Evolutionary conservation across 1,284 basidiomycete genomes (phyloP).

Genomic region (Sporisorium graminicola): DNA sequence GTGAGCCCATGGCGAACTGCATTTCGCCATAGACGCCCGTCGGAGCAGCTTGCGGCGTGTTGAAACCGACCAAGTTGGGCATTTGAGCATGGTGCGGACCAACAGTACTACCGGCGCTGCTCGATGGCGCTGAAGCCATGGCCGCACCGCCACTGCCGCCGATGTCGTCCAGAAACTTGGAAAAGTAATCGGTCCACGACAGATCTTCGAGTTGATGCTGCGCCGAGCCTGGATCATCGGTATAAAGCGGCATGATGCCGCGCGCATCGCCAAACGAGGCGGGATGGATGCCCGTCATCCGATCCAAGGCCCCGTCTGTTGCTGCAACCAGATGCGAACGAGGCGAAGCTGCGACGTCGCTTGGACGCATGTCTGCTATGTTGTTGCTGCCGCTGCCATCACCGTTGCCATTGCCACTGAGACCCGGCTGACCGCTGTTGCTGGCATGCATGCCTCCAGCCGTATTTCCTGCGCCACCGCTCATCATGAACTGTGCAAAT

Average conservation of each 20-base stretch:
- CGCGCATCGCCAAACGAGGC: conserved; percentile 49
- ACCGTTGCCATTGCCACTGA: conserved; percentile 1
- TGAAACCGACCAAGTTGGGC: conserved; percentile 6
- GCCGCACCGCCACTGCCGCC: conserved; percentile 22
- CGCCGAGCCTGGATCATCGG: conserved; percentile 37
- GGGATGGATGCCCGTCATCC: conserved; percentile 20
- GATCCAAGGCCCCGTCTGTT: conserved; percentile 5
- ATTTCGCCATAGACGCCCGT: conserved; percentile 21
- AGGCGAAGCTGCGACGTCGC: conserved; percentile 13
- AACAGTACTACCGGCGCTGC: conserved; percentile 9
- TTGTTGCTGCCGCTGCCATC: background rate
- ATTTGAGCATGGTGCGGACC: conserved; percentile 14
- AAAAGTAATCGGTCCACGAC: conserved; percentile 55
- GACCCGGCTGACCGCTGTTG: conserved; percentile 3
- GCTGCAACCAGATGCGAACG: conserved; percentile 2
- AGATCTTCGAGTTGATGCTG: conserved; percentile 50
- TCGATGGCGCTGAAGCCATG: conserved; percentile 5
- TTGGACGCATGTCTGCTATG: conserved; percentile 1
- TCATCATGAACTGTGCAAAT: conserved; percentile 43
- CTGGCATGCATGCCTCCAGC: background rate
- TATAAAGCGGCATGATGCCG: conserved; percentile 46
- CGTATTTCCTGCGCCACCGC: conserved; percentile 9
- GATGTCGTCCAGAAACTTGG: conserved; percentile 47
- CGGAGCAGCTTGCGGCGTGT: conserved; percentile 1
- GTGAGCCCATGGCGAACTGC: conserved; percentile 40